These are phyloP conservation scores for Termitomyces sp. DNA, from an alignment of 768 basidiomycete species.

Conservation along the genomic window DNA sequence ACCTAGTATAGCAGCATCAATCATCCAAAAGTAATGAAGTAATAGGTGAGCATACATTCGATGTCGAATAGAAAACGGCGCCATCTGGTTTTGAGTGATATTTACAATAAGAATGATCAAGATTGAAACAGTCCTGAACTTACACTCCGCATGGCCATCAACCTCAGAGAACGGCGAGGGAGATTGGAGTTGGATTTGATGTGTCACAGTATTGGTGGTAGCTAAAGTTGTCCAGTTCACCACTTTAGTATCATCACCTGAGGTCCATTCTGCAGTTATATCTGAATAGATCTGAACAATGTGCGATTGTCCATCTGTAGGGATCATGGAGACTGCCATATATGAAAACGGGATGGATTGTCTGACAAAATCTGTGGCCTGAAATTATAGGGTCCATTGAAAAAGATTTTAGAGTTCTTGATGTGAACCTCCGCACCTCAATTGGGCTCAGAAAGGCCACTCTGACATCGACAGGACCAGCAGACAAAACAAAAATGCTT, in stretches of 20 bases:
- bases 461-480: constrained; percentile 58
- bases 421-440: constrained; percentile 34
- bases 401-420: not conserved
- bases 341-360: constrained; percentile 62
- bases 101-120: constrained; percentile 1
- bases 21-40: not conserved
- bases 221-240: constrained; percentile 49
- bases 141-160: constrained; percentile 54
- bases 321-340: constrained; percentile 40
- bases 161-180: constrained; percentile 7
- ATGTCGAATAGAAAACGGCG: constrained; percentile 55
- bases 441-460: constrained; percentile 63
- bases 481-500: constrained; percentile 54
- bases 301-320: constrained; percentile 44
- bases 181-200: constrained; percentile 9
- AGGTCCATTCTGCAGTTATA: constrained; percentile 43
- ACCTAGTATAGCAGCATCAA: constrained; percentile 23
- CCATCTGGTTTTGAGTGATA: constrained; percentile 39
- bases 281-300: constrained; percentile 53
- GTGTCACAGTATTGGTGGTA: constrained; percentile 2
- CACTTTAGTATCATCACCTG: constrained; percentile 8
- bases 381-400: not conserved
- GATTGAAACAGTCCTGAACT: not conserved
- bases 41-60: constrained; percentile 31
- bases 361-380: constrained; percentile 57